Percentiles rank a stretch among this genome's conserved stretches.
phyloP scores from a whole-genome alignment of 345 rosid genomes.

The Acer negundo region DNA sequence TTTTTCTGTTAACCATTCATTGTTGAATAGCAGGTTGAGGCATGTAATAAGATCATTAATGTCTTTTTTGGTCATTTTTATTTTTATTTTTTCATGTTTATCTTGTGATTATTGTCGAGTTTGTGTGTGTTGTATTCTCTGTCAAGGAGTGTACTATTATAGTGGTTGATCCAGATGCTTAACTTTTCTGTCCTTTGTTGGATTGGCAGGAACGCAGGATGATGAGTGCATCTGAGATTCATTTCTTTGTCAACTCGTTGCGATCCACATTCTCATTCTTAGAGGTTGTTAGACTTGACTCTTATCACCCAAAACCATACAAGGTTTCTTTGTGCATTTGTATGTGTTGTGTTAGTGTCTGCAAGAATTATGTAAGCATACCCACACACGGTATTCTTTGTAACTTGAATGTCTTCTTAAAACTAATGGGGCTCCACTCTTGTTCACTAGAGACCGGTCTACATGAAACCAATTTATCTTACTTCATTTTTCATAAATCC shows the following conservation, averaged over 20 bases:
- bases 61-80: not conserved
- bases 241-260: conserved; percentile 64
- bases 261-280: conserved; percentile 72
- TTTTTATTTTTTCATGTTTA: not conserved
- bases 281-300: conserved; percentile 50
- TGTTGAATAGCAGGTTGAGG: not conserved
- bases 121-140: not conserved
- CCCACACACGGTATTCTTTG: not conserved
- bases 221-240: conserved; percentile 76
- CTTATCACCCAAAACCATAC: not conserved
- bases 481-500: not conserved
- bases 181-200: conserved; percentile 26
- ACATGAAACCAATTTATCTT: not conserved
- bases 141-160: not conserved
- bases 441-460: not conserved
- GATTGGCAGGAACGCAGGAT: conserved; percentile 75
- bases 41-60: not conserved
- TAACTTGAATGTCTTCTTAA: not conserved
- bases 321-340: not conserved
- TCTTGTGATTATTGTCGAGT: not conserved
- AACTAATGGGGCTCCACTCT: not conserved
- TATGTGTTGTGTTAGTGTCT: not conserved
- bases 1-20: not conserved
- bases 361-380: not conserved
- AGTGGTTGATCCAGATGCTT: conserved; percentile 11